Conservation (phyloP, 2,329 filamentous ascomycete species). For the Ceratocystis diversiconidia region DNA sequence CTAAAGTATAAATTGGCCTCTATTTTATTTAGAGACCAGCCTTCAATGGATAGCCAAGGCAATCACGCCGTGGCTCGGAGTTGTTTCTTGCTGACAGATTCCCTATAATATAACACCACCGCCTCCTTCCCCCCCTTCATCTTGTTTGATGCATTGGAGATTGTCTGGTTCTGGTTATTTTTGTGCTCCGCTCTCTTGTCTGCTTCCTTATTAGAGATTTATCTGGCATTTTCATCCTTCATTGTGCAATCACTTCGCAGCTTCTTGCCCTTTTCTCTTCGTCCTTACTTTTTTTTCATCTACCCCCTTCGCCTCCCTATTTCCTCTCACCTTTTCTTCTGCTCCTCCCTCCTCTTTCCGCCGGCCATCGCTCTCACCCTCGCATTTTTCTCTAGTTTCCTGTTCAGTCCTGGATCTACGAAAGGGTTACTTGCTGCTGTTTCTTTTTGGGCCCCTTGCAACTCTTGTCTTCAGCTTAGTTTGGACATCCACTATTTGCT, state of each 20-base stretch:
- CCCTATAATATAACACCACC: slow-evolving; percentile 4
- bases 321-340: neutral
- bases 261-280: neutral
- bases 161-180: neutral
- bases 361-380: neutral
- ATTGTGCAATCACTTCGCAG: neutral
- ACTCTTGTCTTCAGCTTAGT: neutral
- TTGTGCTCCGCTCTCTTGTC: neutral
- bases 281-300: neutral
- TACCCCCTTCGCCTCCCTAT: neutral
- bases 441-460: neutral
- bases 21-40: neutral
- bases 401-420: neutral
- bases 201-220: neutral
- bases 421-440: neutral
- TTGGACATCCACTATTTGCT: neutral
- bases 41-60: neutral
- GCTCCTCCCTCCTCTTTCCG: neutral
- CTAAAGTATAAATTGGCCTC: neutral
- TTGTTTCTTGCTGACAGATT: slow-evolving; percentile 1
- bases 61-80: neutral
- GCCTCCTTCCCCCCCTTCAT: neutral
- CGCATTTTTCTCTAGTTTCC: neutral
- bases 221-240: neutral
- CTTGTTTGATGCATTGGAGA: neutral